Percentiles rank a stretch among this genome's conserved stretches.
phyloP scores from a whole-genome alignment of 2,329 filamentous ascomycete genomes.

The Hypoxylon sp. region DNA sequence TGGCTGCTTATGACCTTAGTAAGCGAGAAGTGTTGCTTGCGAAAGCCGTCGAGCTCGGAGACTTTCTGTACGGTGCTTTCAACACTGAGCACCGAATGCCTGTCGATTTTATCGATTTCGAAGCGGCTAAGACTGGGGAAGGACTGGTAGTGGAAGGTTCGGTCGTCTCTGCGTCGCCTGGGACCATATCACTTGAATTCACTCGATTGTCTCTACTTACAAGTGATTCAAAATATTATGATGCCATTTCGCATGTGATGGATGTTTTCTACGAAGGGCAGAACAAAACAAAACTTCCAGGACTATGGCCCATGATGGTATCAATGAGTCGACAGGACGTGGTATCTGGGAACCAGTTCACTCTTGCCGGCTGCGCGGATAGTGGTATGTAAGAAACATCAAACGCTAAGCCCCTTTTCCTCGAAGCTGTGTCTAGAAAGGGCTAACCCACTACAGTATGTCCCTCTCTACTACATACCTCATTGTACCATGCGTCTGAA shows the following conservation, averaged over 20 bases:
- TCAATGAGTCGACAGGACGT: constrained; percentile 63
- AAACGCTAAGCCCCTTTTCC: not conserved
- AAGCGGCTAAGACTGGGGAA: constrained; percentile 56
- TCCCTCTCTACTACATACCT: not conserved
- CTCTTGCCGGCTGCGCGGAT: constrained; percentile 58
- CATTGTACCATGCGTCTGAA: not conserved
- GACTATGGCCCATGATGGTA: constrained; percentile 79
- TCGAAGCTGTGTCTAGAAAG: not conserved
- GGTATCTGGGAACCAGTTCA: constrained; percentile 61
- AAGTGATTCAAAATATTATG: constrained; percentile 79
- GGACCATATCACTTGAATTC: constrained; percentile 80
- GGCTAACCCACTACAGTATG: constrained; percentile 10
- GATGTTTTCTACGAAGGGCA: constrained; percentile 76
- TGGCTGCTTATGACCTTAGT: constrained; percentile 60
- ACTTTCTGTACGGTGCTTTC: constrained; percentile 63
- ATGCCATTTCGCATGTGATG: constrained; percentile 78
- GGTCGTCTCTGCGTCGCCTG: constrained; percentile 65
- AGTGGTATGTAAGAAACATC: constrained; percentile 43
- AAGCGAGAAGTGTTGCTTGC: constrained; percentile 57
- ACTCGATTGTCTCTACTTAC: constrained; percentile 81
- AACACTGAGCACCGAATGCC: constrained; percentile 64
- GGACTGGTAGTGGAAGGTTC: constrained; percentile 54
- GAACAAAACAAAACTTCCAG: constrained; percentile 76
- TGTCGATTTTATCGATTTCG: constrained; percentile 64
- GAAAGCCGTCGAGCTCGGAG: constrained; percentile 63